Base-by-base conservation (phyloP, 1,284 basidiomycete genomes). In the Clitocybe nebularis region DNA sequence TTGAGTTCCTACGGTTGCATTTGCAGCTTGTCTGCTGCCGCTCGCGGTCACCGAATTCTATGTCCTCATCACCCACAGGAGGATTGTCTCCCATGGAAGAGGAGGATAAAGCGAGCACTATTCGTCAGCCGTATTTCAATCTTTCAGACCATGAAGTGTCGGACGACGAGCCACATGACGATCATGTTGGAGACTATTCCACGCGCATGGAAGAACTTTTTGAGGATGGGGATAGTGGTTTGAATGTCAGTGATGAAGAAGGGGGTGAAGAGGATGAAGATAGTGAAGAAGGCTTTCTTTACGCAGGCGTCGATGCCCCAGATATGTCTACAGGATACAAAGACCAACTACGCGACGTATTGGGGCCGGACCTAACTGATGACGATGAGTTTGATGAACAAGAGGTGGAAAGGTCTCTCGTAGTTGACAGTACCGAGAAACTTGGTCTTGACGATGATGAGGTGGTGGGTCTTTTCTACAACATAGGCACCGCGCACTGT, bases 131-230 rank as follows among this genome's bases (percentile, higher is more conserved):
- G 28, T 51, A 55, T 36, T 47, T 60, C 22, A 53, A 57, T 38
- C 59, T 62, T 36, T 58, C 55, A 14, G 59, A 60, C 40, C 52
- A 55, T 45, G 54, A 51, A 8, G 52, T 51, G 41, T 46, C 44
- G 8, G 56, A 56, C 36, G 56, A 56, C 36, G 49, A 41, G 32
- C 56, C 52, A 17, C 60, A 60, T 29, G 61, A 61, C 6, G 52
- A 54, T 49, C 52, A 59, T 17, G 48, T 50, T 16, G 79, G 76
- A 2, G 78, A 84, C 58, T 90, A 89, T 56, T 77, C 83, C 5
- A 67, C 79, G 30, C 81, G 77, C 46, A 81, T 89, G 75, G 81
- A 79, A 36, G 87, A 89, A 51, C 68, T 89, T 19, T 74, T 89
- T 41, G 72, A 68, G 38, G 77, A 71, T 34, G 72, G 72, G 43